Base-by-base conservation (phyloP, 176 grass and related monocot species). In the Neostapfia colusana region DNA sequence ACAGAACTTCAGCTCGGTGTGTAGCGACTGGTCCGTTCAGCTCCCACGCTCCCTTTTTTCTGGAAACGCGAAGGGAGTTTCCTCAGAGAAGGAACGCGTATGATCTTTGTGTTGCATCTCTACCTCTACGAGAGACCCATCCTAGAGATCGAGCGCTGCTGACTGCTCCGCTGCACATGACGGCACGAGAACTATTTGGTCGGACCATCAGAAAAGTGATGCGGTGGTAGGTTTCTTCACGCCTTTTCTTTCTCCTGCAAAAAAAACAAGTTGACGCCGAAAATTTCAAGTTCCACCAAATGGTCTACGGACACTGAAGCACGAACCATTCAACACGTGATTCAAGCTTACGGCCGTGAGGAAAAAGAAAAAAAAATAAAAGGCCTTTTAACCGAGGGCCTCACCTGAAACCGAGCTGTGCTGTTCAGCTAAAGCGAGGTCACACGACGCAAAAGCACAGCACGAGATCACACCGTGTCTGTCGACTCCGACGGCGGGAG, bases 401-500 rank as follows among this genome's bases (percentile, higher is more conserved):
- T n/a, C n/a, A n/a, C n/a, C n/a, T n/a, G n/a, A n/a, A n/a, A n/a
- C n/a, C n/a, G n/a, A n/a, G 53, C 53, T 24, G 53, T 23, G n/a
- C 53, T 56, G n/a, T 24, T 10, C 53, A 10, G n/a, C 9, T 25
- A 24, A 26, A 58, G 55, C 55, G 20, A 56, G 53, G 10, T 23
- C 55, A 2, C 55, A 10, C 54, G 21, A 25, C n/a, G 54, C 54
- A 57, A 54, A 54, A 8, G 51, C 54, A 5, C 20, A 56, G 53
- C n/a, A 24, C 9, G 53, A n/a, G n/a, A 24, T 51, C 49, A 53
- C 53, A 24, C 53, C 53, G 53, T 23, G 53, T 56, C 51, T 21
- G 18, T 21, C 68, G 67, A 31, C 43, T n/a, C 63, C 41, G 76
- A 74, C 77, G 75, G 70, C 35, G 56, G 56, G 35, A 24, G 54